Evolutionary conservation across 257 asterid genomes (phyloP).

Genomic region (Solanum paucissectum): DNA sequence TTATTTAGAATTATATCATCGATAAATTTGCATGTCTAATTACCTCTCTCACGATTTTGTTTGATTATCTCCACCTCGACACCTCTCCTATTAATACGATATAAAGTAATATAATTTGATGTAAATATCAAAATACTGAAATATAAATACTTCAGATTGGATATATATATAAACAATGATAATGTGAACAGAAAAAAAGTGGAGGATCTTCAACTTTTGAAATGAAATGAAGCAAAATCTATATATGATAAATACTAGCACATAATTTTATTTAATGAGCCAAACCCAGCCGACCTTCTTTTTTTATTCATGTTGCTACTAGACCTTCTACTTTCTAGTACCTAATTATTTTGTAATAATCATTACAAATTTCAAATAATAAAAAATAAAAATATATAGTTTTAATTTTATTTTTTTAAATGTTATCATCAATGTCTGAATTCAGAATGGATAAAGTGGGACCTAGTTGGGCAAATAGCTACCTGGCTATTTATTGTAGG

Average conservation of each 20-base stretch:
- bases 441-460: conserved; percentile 8
- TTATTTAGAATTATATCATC: background rate
- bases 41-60: background rate
- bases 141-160: background rate
- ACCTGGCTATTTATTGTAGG: background rate
- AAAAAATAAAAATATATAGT: background rate
- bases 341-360: background rate
- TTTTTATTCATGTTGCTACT: background rate
- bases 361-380: background rate
- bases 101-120: background rate
- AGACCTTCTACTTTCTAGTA: background rate
- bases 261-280: background rate
- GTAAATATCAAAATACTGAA: background rate
- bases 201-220: background rate
- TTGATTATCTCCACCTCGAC: fast-evolving
- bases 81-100: fast-evolving
- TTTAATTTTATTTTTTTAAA: too few relatives aligned
- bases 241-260: background rate
- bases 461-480: background rate
- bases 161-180: background rate
- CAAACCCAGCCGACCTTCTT: background rate
- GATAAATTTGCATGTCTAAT: too few relatives aligned
- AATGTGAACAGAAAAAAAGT: background rate
- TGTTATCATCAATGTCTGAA: background rate
- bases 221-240: background rate